Percentiles rank a stretch among this genome's conserved stretches.
Conservation (phyloP, 257 asterid genomes). For the Solanum commersonii region DNA sequence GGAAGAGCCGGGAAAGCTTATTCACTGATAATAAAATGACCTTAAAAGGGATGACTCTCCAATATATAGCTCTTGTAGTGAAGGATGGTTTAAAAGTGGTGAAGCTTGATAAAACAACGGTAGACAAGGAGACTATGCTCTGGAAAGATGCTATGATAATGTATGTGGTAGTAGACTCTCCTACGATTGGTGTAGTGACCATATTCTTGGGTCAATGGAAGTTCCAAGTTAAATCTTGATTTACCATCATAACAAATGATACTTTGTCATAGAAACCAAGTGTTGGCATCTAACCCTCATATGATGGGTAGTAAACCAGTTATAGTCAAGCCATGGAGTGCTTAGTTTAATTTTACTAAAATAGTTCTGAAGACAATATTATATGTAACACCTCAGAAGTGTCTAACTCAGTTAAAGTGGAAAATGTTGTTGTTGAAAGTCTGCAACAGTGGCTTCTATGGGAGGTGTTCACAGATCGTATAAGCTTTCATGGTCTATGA, state of each 20-base stretch:
- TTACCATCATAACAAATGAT: not conserved
- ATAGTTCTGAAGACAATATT: not conserved
- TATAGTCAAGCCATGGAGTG: not conserved
- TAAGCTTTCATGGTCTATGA: no score
- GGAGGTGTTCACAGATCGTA: no score
- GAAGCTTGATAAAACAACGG: not conserved
- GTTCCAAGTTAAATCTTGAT: not conserved
- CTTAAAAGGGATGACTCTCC: not conserved
- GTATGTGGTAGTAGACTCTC: not conserved
- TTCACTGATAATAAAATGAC: not conserved
- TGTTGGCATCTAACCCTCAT: not conserved
- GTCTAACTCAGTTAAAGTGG: no score
- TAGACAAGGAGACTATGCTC: not conserved
- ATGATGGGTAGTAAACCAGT: not conserved
- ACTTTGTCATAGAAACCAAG: not conserved
- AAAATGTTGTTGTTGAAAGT: no score
- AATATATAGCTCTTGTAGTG: not conserved
- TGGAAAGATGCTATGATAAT: not conserved
- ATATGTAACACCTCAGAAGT: no score
- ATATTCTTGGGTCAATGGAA: not conserved
- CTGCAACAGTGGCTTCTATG: no score
- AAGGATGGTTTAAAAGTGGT: not conserved
- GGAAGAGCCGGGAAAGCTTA: no score
- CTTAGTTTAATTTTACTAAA: not conserved
- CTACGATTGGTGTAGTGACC: not conserved